A percentile compares a stretch with the other conserved stretches of the same genome.
Conservation (phyloP, 2,329 filamentous ascomycete genomes). For the Lasiodiplodia sp. region DNA sequence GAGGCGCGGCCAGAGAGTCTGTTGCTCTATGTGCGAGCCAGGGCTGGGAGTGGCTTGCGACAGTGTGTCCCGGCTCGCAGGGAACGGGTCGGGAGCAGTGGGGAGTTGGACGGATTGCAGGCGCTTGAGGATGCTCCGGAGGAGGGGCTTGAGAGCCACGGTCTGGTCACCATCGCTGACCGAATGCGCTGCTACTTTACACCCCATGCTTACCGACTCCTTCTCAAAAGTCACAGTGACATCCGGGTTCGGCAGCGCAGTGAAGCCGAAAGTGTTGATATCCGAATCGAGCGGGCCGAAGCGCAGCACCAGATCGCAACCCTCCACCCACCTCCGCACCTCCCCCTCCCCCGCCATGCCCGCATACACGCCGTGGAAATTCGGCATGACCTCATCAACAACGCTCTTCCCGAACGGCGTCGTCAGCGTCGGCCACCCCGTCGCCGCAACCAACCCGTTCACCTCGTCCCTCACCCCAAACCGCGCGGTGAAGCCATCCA, state of each 20-base stretch:
- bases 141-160: conserved; percentile 65
- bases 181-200: neutral
- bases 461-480: conserved; percentile 53
- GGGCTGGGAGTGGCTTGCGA: neutral
- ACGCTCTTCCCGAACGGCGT: conserved; percentile 60
- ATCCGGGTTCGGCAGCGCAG: conserved; percentile 46
- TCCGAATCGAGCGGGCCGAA: conserved; percentile 58
- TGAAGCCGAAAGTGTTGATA: conserved; percentile 54
- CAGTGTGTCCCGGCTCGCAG: neutral
- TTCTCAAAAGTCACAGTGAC: conserved; percentile 15
- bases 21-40: neutral
- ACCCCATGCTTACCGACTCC: neutral
- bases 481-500: conserved; percentile 59
- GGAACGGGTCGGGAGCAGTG: neutral
- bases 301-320: conserved; percentile 55
- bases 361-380: conserved; percentile 59
- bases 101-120: neutral
- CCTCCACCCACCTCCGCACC: conserved; percentile 47
- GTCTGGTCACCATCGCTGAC: conserved; percentile 54
- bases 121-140: neutral
- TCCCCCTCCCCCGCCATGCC: conserved; percentile 50
- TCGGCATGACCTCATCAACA: conserved; percentile 56
- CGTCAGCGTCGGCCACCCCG: conserved; percentile 57
- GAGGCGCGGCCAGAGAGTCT: neutral
- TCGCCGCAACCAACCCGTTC: conserved; percentile 53